Evolutionary conservation across 176 grass and related monocot species (phyloP).

Genomic region (Lolium rigidum): DNA sequence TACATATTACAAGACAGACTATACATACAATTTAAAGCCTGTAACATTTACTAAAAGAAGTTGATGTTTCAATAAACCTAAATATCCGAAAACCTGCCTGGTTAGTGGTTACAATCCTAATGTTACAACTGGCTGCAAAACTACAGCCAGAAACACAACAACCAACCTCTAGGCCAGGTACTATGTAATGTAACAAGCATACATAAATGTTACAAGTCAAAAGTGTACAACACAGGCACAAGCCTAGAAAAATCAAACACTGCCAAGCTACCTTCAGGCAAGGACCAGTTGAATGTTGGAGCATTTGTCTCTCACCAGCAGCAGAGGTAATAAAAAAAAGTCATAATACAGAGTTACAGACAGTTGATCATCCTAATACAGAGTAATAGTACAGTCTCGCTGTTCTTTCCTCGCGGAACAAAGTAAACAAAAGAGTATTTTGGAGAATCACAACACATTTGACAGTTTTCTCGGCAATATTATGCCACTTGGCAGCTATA

Average conservation of each 20-base stretch:
- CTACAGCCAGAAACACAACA: not conserved
- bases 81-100: not conserved
- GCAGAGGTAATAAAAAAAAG: conserved; percentile 19
- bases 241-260: conserved; percentile 7
- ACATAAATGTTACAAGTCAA: not conserved
- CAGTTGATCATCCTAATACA: conserved; percentile 39
- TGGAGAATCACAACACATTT: conserved; percentile 28
- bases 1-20: not conserved
- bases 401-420: conserved; percentile 2
- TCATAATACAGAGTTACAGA: conserved; percentile 33
- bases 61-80: not conserved
- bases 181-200: not conserved
- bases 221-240: conserved; percentile 6
- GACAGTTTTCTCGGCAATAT: conserved; percentile 26
- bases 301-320: conserved; percentile 18
- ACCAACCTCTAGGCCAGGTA: conserved; percentile 11
- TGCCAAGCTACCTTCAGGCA: conserved; percentile 3
- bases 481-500: conserved; percentile 17
- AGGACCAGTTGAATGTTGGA: conserved; percentile 15
- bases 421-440: conserved; percentile 9
- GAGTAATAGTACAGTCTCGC: conserved; percentile 16
- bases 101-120: not conserved
- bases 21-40: not conserved
- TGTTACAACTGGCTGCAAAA: not conserved
- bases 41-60: too few relatives aligned